Base-by-base conservation (phyloP, 441 rosid genomes). In the Breynia disticha region DNA sequence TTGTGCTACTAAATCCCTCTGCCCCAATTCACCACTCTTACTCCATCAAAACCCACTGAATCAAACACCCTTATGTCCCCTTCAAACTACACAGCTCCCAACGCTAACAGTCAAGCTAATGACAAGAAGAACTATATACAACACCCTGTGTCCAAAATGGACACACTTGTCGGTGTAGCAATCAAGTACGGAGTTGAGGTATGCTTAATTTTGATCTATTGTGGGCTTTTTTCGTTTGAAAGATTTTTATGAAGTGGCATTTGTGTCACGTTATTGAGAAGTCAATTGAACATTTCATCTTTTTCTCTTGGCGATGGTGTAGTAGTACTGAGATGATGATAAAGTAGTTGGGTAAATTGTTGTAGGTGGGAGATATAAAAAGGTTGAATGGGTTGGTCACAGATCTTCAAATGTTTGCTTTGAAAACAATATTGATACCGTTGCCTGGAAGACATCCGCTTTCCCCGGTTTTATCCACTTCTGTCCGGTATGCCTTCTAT, bases 351-450 rank as follows among this genome's bases (percentile, higher is more conserved):
- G 63, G 21, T 48, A 19, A 2, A 22, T 17, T 35, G 38, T 28
- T 16, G 44, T 61, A 81, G 88, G 84, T 81, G 38, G 69, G 81
- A 8, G 88, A 81, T 54, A 65, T 81, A 52, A 81, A 75, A 65
- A 73, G 73, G 65, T 46, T 81, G 64, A 81, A 81, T 66, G 77
- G 84, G 13, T 71, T 81, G 61, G 75, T 75, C 24, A 72, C 79
- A 11, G 88, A 81, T 73, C 84, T 81, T 71, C 88, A 81, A 55
- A 81, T 81, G 88, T 81, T 76, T 75, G 88, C 82, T 60, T 55
- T 72, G 68, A 76, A 79, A 66, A 68, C 69, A 4, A 56, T 81
- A 64, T 72, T 59, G 16, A 75, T 81, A 53, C 88, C 88, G 13
- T 66, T 77, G 16, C 88, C 88, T 0, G 88, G 84, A 56, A 72